A percentile compares a stretch with the other conserved stretches of the same genome.
These are phyloP conservation scores for Calonectria multiphialidica DNA, from an alignment of 2,329 filamentous ascomycete species.

Conservation along the genomic window DNA sequence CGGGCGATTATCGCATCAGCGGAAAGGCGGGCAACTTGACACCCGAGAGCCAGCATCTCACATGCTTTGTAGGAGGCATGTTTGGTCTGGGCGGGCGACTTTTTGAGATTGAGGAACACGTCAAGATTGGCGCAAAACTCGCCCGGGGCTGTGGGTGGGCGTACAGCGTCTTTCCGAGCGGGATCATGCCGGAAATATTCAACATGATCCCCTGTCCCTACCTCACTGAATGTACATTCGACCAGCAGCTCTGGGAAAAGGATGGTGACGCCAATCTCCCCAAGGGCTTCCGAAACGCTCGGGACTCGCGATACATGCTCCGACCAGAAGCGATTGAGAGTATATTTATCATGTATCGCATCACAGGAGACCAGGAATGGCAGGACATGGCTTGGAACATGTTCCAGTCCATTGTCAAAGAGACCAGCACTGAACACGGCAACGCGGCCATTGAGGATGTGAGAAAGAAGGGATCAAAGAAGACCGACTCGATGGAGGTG, in stretches of 20 bases:
- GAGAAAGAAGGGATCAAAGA: constrained; percentile 45
- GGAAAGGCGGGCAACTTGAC: constrained; percentile 37
- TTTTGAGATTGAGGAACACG: constrained; percentile 61
- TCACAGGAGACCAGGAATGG: constrained; percentile 60
- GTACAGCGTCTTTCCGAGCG: constrained; percentile 65
- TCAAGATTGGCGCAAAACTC: constrained; percentile 61
- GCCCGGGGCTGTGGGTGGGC: constrained; percentile 69
- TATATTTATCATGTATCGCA: constrained; percentile 62
- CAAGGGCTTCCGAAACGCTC: constrained; percentile 73
- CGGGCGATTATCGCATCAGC: constrained; percentile 45
- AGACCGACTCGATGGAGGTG: constrained; percentile 72
- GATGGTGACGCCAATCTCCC: constrained; percentile 45
- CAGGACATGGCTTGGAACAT: constrained; percentile 66
- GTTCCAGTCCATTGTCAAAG: constrained; percentile 60
- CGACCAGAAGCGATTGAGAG: constrained; percentile 64
- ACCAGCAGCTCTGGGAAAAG: constrained; percentile 45
- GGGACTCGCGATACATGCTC: constrained; percentile 62
- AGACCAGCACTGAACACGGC: constrained; percentile 60
- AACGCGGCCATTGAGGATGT: constrained; percentile 63
- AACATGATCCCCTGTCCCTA: constrained; percentile 58
- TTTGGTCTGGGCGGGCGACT: constrained; percentile 73
- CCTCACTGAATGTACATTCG: constrained; percentile 46
- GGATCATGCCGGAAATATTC: constrained; percentile 71
- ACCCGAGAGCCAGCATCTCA: constrained; percentile 64
- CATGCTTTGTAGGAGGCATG: constrained; percentile 77